These are phyloP conservation scores for Berberis thunbergii DNA, from an alignment of 164 flowering plant genomes.

Conservation along the genomic window DNA sequence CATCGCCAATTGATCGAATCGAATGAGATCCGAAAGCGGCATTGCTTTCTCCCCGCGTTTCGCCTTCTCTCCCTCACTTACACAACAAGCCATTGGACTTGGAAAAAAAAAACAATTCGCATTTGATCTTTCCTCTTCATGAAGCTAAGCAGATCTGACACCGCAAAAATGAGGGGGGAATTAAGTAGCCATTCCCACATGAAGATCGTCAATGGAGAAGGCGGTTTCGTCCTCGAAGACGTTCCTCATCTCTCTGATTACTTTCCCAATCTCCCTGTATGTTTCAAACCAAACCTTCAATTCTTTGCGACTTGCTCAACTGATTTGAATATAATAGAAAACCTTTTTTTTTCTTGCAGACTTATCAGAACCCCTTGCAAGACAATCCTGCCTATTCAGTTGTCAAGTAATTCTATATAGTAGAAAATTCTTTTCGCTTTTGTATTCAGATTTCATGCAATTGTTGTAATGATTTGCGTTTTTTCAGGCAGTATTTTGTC, in stretches of 20 bases:
- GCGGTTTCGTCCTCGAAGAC: slow-evolving; percentile 53
- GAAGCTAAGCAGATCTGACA: too few species aligned
- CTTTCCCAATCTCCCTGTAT: slow-evolving; percentile 42
- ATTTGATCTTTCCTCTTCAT: too few species aligned
- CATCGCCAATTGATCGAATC: too few species aligned
- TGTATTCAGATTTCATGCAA: background rate
- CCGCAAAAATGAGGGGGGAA: too few species aligned
- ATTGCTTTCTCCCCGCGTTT: too few species aligned
- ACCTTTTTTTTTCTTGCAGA: slow-evolving; percentile 29
- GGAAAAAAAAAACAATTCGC: too few species aligned
- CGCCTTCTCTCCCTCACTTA: too few species aligned
- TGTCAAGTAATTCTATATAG: slow-evolving; percentile 51
- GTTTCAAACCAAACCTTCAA: slow-evolving; percentile 4
- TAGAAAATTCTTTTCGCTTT: too few species aligned
- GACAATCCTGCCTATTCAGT: slow-evolving; percentile 80
- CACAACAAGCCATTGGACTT: too few species aligned
- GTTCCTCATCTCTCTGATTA: slow-evolving; percentile 62
- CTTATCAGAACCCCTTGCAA: slow-evolving; percentile 69
- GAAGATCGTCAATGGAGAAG: slow-evolving; percentile 31
- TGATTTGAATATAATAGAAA: background rate
- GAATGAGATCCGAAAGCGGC: too few species aligned
- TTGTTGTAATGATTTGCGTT: slow-evolving; percentile 3
- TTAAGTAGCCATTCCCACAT: too few species aligned
- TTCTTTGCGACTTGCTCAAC: too few species aligned
- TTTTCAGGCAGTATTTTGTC: slow-evolving; percentile 84